These are phyloP conservation scores for Singerocomus inundabilis DNA, from an alignment of 1,284 basidiomycete genomes.

Conservation along the genomic window DNA sequence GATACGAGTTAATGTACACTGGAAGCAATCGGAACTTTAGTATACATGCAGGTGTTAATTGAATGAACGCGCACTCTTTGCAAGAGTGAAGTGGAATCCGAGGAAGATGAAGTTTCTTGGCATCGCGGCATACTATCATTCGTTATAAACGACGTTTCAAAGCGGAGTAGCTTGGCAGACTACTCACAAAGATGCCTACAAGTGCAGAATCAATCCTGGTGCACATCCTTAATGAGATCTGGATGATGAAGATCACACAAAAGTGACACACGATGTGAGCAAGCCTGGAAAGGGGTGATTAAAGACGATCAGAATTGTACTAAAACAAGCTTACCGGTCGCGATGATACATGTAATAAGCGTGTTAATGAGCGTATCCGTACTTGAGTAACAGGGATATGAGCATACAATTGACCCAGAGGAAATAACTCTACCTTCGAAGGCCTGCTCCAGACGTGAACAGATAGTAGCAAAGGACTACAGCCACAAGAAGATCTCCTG, in stretches of 20 bases:
- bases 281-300: constrained; percentile 6
- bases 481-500: constrained; percentile 44
- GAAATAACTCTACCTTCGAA: constrained; percentile 34
- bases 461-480: constrained; percentile 42
- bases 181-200: constrained; percentile 40
- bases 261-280: constrained; percentile 13
- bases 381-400: constrained; percentile 24
- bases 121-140: constrained; percentile 43
- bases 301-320: background rate
- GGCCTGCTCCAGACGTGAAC: constrained; percentile 41
- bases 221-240: background rate
- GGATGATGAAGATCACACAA: background rate
- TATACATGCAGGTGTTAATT: background rate
- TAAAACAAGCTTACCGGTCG: constrained; percentile 38
- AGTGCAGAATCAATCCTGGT: constrained; percentile 44
- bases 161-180: background rate
- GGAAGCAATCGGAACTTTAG: background rate
- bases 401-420: background rate
- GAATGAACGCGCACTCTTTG: constrained; percentile 42
- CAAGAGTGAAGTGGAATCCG: constrained; percentile 50
- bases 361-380: constrained; percentile 45
- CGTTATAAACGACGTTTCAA: background rate
- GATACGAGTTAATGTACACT: constrained; percentile 54
- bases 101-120: constrained; percentile 50
- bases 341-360: constrained; percentile 45